Conservation (phyloP, 345 rosid genomes). For the Mallotus nudiflorus region DNA sequence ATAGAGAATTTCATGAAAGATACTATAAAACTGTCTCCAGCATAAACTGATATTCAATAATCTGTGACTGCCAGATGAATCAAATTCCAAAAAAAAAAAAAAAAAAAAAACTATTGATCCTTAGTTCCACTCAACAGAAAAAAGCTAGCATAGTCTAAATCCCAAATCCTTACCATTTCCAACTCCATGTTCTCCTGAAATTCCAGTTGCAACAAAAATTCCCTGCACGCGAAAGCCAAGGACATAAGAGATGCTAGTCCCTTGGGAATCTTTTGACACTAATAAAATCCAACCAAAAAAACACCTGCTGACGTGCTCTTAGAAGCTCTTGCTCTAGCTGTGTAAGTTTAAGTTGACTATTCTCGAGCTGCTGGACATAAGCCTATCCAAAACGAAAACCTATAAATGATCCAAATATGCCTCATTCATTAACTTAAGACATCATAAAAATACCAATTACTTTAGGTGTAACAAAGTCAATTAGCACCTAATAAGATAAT, state of each 20-base stretch:
- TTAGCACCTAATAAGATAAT: background rate
- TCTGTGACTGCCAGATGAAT: too few species aligned
- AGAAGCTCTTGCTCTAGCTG: constrained; percentile 89
- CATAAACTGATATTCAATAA: background rate
- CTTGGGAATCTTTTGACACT: too few species aligned
- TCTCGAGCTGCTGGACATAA: constrained; percentile 93
- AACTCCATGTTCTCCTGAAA: constrained; percentile 44
- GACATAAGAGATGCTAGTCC: background rate
- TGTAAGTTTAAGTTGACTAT: constrained; percentile 57
- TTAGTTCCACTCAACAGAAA: background rate
- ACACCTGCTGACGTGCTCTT: constrained; percentile 76
- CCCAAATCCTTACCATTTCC: constrained; percentile 55
- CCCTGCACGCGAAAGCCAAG: constrained; percentile 41
- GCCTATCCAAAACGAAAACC: constrained; percentile 70
- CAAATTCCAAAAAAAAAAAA: too few species aligned
- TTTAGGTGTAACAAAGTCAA: background rate
- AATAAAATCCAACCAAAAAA: too few species aligned
- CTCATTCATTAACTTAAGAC: constrained; percentile 21
- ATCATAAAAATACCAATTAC: constrained; percentile 5
- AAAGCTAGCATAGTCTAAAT: background rate
- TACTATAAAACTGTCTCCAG: background rate
- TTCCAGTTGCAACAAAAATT: constrained; percentile 43
- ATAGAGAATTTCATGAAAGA: background rate
- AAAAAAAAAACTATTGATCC: background rate
- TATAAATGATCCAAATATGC: constrained; percentile 43